Percentiles rank a stretch among this genome's conserved stretches.
Evolutionary conservation across 352 stramenopile species (phyloP).

Genomic region (Phytopythium ostracodes): DNA sequence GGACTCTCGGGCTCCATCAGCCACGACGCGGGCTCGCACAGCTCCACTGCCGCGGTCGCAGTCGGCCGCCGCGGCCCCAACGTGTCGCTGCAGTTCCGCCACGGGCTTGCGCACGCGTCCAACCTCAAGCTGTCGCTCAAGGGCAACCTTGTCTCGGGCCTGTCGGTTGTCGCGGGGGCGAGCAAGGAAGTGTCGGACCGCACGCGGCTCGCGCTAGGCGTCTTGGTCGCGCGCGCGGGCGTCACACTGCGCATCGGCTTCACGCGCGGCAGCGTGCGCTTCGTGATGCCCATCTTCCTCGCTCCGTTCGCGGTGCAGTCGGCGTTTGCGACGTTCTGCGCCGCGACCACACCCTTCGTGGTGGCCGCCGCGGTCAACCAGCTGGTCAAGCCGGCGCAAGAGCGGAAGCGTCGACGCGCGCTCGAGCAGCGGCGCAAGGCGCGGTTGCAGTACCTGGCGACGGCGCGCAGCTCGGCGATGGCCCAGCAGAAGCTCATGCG

Average conservation of each 20-base stretch:
- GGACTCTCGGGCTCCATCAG: slow-evolving; percentile 64
- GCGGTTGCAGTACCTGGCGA: slow-evolving; percentile 54
- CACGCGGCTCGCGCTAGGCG: slow-evolving; percentile 52
- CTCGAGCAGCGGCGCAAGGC: slow-evolving; percentile 37
- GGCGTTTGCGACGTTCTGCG: slow-evolving; percentile 70
- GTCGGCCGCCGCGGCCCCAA: slow-evolving; percentile 46
- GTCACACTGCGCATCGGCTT: slow-evolving; percentile 71
- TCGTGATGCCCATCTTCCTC: slow-evolving; percentile 80
- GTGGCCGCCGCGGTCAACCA: slow-evolving; percentile 61
- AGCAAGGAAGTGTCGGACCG: slow-evolving; percentile 57
- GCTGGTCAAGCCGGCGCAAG: slow-evolving; percentile 60
- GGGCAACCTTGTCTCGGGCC: slow-evolving; percentile 36
- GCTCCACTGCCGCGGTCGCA: slow-evolving; percentile 37
- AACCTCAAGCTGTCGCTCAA: slow-evolving; percentile 52
- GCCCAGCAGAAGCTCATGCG: slow-evolving; percentile 77
- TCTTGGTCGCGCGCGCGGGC: slow-evolving; percentile 46
- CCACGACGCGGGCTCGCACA: slow-evolving; percentile 36
- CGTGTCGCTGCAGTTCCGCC: slow-evolving; percentile 53
- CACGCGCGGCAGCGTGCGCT: slow-evolving; percentile 73
- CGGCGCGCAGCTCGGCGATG: slow-evolving; percentile 42
- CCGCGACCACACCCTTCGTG: slow-evolving; percentile 66
- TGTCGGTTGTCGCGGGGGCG: slow-evolving; percentile 46
- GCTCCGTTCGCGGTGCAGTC: slow-evolving; percentile 65
- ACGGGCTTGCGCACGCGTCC: slow-evolving; percentile 28
- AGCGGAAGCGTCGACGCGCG: slow-evolving; percentile 50